Conservation (phyloP, 768 basidiomycete species). For the Lactifluus echinatus region DNA sequence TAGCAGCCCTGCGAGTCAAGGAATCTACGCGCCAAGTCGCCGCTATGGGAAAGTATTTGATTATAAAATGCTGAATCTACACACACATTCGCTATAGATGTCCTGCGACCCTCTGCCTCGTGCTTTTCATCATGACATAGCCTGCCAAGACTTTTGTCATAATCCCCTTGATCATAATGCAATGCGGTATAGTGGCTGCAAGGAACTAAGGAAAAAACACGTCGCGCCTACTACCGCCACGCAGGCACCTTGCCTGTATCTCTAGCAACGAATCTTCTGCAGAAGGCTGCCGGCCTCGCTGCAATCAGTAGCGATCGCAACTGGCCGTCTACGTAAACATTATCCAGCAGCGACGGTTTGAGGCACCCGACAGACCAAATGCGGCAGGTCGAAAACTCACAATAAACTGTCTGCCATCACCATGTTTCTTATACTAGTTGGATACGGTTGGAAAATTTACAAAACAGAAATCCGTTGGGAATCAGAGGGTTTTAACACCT, state of each 20-base stretch:
- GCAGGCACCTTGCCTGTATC: conserved; percentile 8
- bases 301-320: conserved; percentile 15
- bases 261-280: conserved; percentile 14
- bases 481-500: conserved; percentile 8
- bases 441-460: conserved; percentile 12
- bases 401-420: neutral
- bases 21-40: neutral
- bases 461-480: conserved; percentile 11
- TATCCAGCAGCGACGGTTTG: conserved; percentile 10
- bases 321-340: conserved; percentile 16
- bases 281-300: conserved; percentile 18
- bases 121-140: conserved; percentile 2
- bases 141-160: neutral
- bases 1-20: neutral
- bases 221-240: conserved; percentile 3
- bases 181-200: neutral
- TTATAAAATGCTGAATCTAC: neutral
- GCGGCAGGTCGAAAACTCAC: conserved; percentile 4
- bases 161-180: neutral
- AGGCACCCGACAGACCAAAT: conserved; percentile 6
- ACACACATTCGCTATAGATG: neutral
- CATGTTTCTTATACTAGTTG: conserved; percentile 6
- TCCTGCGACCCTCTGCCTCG: neutral
- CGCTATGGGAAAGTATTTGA: neutral
- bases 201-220: neutral